Base-by-base conservation (phyloP, 306 rosid genomes). In the Quercus parvula region DNA sequence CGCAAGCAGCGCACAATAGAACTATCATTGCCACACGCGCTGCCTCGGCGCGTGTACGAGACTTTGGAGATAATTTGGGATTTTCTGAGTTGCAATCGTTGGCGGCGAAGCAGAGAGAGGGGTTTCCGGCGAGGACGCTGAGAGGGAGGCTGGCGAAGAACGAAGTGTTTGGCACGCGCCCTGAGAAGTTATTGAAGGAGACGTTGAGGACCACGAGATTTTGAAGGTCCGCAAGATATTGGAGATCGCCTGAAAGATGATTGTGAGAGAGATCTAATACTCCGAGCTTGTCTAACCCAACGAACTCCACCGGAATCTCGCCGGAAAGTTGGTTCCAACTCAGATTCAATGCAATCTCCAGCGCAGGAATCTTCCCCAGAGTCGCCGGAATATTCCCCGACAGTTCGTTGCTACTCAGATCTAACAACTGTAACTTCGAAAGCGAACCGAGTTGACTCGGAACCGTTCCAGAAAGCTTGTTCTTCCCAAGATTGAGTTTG, bases 161-260 rank as follows among this genome's bases (percentile, higher is more conserved):
- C 6, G 93, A 89, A 55, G 95, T 91, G 79, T 91, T 90, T 0
- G 99, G 99, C 3, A 95, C 80, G 33, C 78, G 84, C 3, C 99
- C 98, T 2, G 96, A 83, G 87, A 95, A 88, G 80, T 78, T 88
- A 89, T 95, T 95, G 85, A 82, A 54, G 17, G 99, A 95, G 76
- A 93, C 73, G 51, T 95, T 95, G 73, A 95, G 98, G 52, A 83
- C 94, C 33, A 93, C 97, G 69, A 95, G 97, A 84, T 95, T 95
- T 74, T 91, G 96, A 78, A 95, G 71, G 2, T 70, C 87, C 6
- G 84, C 92, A 63, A 95, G 91, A 58, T 82, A 84, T 2, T 81
- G 88, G 1, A 95, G 92, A 78, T 84, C 89, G 13, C 99, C 99
- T 7, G 86, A 49, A 64, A 95, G 93, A 7, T 73, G 66, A 84